These are phyloP conservation scores for Lichtheimia corymbifera DNA, from an alignment of 371 early-diverging fungal genomes.

Conservation along the genomic window DNA sequence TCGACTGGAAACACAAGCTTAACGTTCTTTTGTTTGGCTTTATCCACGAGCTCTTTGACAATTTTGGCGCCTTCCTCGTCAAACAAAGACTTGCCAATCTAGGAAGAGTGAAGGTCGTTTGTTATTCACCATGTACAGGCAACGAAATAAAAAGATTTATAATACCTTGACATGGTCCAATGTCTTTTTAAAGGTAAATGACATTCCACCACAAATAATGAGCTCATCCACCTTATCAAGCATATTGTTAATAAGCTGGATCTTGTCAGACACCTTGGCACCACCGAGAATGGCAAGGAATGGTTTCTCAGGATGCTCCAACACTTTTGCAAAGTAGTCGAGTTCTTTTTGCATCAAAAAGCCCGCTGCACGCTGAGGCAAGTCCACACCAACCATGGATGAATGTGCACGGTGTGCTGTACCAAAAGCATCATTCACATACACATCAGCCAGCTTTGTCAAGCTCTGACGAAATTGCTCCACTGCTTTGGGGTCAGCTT, in stretches of 20 bases:
- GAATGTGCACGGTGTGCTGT: conserved; percentile 97
- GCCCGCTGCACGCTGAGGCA: conserved; percentile 91
- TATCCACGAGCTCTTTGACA: conserved; percentile 78
- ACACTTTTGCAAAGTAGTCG: conserved; percentile 94
- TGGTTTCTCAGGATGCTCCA: conserved; percentile 90
- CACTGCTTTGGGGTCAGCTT: conserved; percentile 83
- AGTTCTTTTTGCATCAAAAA: conserved; percentile 99
- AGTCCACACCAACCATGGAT: conserved; percentile 95
- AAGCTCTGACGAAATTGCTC: conserved; percentile 88
- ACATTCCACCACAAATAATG: conserved; percentile 98
- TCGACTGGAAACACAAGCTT: conserved; percentile 89
- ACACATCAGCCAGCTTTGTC: conserved; percentile 93
- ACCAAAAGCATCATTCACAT: conserved; percentile 99
- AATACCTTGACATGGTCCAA: conserved; percentile 75
- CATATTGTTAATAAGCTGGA: conserved; percentile 94
- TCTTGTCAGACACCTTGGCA: conserved; percentile 99
- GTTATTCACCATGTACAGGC: no score
- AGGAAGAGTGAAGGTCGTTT: background rate
- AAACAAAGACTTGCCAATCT: conserved; percentile 92
- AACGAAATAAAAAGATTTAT: background rate
- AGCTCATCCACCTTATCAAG: conserved; percentile 86
- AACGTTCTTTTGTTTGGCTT: conserved; percentile 87
- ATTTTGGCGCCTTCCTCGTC: conserved; percentile 88
- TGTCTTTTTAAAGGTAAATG: conserved; percentile 96
- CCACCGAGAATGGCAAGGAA: conserved; percentile 98